Conservation (phyloP, 2,329 filamentous ascomycete species). For the Calonectria hongkongensis region DNA sequence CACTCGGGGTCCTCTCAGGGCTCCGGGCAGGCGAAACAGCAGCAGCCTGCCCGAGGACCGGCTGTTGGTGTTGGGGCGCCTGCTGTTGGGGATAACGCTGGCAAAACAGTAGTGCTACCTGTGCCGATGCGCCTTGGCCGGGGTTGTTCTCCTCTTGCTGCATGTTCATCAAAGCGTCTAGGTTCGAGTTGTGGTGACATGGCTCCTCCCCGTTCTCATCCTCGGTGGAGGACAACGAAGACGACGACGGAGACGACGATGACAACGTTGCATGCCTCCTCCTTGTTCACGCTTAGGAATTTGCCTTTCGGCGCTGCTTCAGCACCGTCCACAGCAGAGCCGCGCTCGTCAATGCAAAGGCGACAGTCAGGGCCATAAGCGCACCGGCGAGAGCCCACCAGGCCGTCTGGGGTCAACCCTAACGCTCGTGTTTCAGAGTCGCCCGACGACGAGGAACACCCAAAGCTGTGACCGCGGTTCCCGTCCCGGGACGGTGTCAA, state of each 20-base stretch:
- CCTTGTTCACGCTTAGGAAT: neutral
- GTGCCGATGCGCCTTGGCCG: neutral
- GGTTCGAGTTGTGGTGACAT: neutral
- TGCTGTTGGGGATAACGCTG: neutral
- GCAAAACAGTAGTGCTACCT: neutral
- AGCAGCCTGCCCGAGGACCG: neutral
- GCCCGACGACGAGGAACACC: neutral
- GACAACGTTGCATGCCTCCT: neutral
- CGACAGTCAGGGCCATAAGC: conserved; percentile 10
- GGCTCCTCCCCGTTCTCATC: neutral
- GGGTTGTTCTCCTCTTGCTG: neutral
- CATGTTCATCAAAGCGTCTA: neutral
- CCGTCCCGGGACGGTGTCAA: neutral
- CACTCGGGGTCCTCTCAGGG: neutral
- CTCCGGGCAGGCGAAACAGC: neutral
- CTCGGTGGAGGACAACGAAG: neutral
- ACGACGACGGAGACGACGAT: neutral
- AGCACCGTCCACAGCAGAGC: conserved; percentile 13
- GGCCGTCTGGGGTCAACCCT: conserved; percentile 18
- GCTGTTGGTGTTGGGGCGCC: neutral
- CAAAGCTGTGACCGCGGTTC: conserved; percentile 10
- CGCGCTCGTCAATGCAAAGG: conserved; percentile 3
- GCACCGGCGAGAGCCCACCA: conserved; percentile 11
- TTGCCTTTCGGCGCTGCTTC: conserved; percentile 1
- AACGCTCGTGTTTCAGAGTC: conserved; percentile 11